These are phyloP conservation scores for Trichoderma koningii DNA, from an alignment of 2,329 filamentous ascomycete species.

Conservation along the genomic window DNA sequence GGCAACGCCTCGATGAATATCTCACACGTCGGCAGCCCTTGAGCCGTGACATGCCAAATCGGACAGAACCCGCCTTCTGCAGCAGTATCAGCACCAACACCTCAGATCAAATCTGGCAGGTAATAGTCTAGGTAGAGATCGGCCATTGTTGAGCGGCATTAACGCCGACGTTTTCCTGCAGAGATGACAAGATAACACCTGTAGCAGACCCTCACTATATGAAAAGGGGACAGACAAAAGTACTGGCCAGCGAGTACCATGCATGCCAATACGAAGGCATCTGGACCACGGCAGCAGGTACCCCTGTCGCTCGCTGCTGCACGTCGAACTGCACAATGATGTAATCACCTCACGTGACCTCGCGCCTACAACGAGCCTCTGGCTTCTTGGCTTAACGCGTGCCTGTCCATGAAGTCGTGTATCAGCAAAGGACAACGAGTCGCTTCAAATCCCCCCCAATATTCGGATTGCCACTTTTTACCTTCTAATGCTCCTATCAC, in stretches of 20 bases:
- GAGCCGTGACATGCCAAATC: background rate
- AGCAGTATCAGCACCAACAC: background rate
- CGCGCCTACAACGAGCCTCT: conserved; percentile 12
- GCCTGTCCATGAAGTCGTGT: background rate
- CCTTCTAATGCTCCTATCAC: too few species aligned
- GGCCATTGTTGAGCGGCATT: background rate
- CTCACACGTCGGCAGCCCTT: too few species aligned
- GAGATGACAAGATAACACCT: too few species aligned
- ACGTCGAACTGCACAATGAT: conserved; percentile 6
- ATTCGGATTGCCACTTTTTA: background rate
- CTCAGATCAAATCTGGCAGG: background rate
- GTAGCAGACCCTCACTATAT: too few species aligned
- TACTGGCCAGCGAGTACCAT: background rate
- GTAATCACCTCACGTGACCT: conserved; percentile 15
- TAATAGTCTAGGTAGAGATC: background rate
- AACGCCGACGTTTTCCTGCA: background rate
- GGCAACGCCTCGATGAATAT: too few species aligned
- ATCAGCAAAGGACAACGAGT: background rate
- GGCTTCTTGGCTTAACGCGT: conserved; percentile 1
- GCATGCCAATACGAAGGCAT: background rate
- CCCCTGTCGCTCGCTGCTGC: conserved; percentile 1
- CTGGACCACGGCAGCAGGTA: background rate
- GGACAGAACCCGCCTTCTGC: background rate
- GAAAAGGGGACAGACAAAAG: background rate
- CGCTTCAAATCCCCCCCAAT: background rate